Evolutionary conservation across 2,329 filamentous ascomycete species (phyloP), one percentile per base, ranked within the genome.

Genomic region (Diaporthe sp.): DNA sequence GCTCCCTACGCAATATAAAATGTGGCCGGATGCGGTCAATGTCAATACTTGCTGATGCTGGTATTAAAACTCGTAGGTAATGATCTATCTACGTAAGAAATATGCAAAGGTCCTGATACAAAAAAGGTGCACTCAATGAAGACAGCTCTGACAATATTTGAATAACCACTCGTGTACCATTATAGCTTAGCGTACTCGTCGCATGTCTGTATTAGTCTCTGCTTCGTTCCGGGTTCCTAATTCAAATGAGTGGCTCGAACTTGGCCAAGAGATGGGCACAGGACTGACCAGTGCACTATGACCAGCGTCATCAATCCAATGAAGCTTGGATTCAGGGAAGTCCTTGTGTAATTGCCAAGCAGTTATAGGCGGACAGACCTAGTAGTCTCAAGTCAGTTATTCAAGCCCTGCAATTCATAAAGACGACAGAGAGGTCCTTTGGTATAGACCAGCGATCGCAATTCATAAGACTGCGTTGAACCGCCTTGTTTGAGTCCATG

Each of bases 201-300:
- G n/a, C 65, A 70, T 13, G 17, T 13, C 17, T 70, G 49, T 22
- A 70, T 55, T 1, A 70, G 25, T 31, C 42, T 70, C 7, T 15
- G 13, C n/a, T 70, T 70, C n/a, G 34, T 70, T 70, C 65, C 65
- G n/a, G 65, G 65, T 37, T 70, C 65, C 65, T 70, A 15, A 55
- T 4, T 10, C n/a, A 20, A 20, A 55, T 70, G 15, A 70, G 65
- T 55, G 34, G 37, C 15, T 39, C 4, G 34, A 4, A 8, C 9
- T 70, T 9, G 49, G 17, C n/a, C 34, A 8, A 39, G 47, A 13
- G 34, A 42, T 39, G 10, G 13, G 9, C 28, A 1, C 4, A 42
- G 7, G 3, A 70, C 65, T 55, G 5, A 70, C 65, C n/a, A 70
- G 6, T 22, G n/a, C 65, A 70, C 49, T 70, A 20, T 70, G 65